Evolutionary conservation across 1,139 yeast species (phyloP), one percentile per base, ranked within the genome.

Genomic region (Magnusiomyces tetraspermus): DNA sequence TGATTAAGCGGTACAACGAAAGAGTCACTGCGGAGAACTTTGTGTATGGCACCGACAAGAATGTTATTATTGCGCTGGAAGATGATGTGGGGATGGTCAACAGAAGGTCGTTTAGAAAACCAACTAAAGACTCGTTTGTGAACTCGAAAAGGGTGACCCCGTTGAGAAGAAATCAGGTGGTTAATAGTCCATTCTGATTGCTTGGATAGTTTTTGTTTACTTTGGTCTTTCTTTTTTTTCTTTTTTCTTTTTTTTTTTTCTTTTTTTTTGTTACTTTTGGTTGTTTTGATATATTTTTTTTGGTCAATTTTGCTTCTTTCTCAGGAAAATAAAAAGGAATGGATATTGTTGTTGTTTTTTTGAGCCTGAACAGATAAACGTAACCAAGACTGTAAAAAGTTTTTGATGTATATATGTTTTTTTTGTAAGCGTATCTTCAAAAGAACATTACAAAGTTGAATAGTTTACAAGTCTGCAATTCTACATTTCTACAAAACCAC

Each of bases 11-110:
- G 59, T 86, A 85, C 66, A 69, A 75, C 45, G 77, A 79, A 48
- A 69, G 77, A 53, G 80, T 89, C 59, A 77, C 86, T 57, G 88
- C 87, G 49, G 92, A 87, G 61, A 83, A 84, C 63, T 88, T 87
- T 75, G 78, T 78, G 63, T 86, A 79, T 65, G 88, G 88, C 26
- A 77, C 87, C 19, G 83, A 80, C 59, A 76, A 78, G 62, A 80
- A 83, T 52, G 85, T 87, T 52, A 78, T 86, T 56, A 76, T 86
- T 51, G 83, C 92, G 1, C 70, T 81, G 57, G 79, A 80, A 55
- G 79, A 85, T 64, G 90, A 85, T 64, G 90, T 85, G 26, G 77
- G 83, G 1, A 73, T 83, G 77, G 80, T 77, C 15, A 78, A 76
- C 55, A 79, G 78, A 60, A 72, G 72, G 49, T 75, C 79, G 8